Base-by-base conservation (phyloP, 805 yeast species). In the Ogataea saltuana region DNA sequence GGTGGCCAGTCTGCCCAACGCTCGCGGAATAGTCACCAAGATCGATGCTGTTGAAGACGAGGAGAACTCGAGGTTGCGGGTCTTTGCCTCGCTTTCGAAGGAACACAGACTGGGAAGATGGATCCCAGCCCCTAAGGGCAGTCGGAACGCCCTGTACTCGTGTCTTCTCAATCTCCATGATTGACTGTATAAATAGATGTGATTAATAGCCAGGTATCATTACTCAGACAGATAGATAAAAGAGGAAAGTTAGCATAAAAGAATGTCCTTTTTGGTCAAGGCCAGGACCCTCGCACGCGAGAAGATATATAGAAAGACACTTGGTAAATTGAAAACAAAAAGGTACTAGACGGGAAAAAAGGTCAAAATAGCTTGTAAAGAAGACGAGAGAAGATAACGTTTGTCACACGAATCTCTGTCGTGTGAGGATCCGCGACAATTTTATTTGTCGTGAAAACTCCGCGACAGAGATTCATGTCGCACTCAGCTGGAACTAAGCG, bases 51-150 rank as follows among this genome's bases (percentile, higher is more conserved):
- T 69, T 41, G 84, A 79, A 19, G 79, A 75, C 44, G 71, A 75
- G 33, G 74, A 74, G 22, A 72, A 73, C 42, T 75, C 74, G 41
- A 71, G 74, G 37, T 60, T 80, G 38, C 74, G 80, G 51, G 66
- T 88, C 9, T 68, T 78, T 50, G 91, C 85, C 0, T 72, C 88
- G 27, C 70, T 86, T 4, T 78, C 91, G 30, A 88, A 90, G 64
- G 97, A 91, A 65, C 96, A 85, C 59, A 80, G 85, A 60, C 71
- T 87, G 44, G 97, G 97, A 28, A 81, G 97, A 61, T 90, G 97
- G 96, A 64, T 81, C 19, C 71, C 74, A 33, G 71, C 76, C 41
- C 71, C 75, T 27, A 71, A 72, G 19, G 86, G 86, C 6, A 83
- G 85, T 22, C 78, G 91, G 63, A 88, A 86, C 65, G 88, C 88